Conservation (phyloP, 2,329 filamentous ascomycete genomes). For the Fusarium brevicatenulatum region DNA sequence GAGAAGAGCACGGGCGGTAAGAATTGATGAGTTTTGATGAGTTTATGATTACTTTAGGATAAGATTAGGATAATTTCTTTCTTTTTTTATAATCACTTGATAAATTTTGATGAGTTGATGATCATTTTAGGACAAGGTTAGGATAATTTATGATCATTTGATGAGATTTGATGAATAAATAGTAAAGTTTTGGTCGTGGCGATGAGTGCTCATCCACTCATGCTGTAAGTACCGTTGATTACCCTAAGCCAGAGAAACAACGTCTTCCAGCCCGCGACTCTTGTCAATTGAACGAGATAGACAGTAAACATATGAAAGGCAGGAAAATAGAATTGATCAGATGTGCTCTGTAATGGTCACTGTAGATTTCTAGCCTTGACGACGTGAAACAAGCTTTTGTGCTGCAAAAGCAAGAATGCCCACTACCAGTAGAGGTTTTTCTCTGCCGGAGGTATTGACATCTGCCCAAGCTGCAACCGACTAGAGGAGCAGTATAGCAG, state of each 20-base stretch:
- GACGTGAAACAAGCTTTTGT: not conserved
- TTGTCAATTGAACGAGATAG: too few species aligned
- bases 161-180: not conserved
- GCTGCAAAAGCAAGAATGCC: not conserved
- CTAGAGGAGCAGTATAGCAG: accelerated
- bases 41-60: not conserved
- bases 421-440: not conserved
- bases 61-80: not conserved
- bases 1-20: not conserved
- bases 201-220: not conserved
- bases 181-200: accelerated
- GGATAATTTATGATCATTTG: accelerated
- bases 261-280: accelerated
- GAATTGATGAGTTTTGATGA: not conserved
- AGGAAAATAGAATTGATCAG: too few species aligned
- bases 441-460: accelerated
- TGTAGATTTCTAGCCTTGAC: too few species aligned
- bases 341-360: too few species aligned
- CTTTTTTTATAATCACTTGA: too few species aligned
- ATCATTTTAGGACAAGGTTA: not conserved
- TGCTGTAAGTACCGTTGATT: not conserved
- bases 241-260: not conserved
- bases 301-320: too few species aligned
- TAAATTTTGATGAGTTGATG: not conserved
- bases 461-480: accelerated